Conservation (phyloP, 805 yeast species). For the Torulaspora franciscae region DNA sequence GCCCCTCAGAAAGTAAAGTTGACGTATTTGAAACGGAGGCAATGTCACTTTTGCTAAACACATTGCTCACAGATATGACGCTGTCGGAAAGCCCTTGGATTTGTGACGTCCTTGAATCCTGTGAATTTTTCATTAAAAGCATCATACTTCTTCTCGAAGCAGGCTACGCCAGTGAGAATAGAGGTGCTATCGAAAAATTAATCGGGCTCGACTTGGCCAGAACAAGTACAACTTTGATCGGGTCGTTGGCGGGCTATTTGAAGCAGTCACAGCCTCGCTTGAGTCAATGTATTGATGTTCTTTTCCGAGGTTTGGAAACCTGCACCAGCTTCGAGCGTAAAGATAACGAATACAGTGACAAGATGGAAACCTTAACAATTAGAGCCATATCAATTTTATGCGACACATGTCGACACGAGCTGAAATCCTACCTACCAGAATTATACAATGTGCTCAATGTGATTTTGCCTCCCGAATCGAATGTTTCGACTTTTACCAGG, state of each 20-base stretch:
- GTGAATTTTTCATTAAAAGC: slow-evolving; percentile 24
- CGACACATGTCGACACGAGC: slow-evolving; percentile 29
- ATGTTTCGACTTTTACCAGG: slow-evolving; percentile 31
- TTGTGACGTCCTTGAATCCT: slow-evolving; percentile 24
- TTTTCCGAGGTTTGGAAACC: slow-evolving; percentile 30
- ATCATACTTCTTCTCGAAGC: slow-evolving; percentile 25
- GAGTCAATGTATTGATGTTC: slow-evolving; percentile 23
- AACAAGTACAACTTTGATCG: slow-evolving; percentile 28
- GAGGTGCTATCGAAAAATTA: slow-evolving; percentile 15
- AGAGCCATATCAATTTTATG: slow-evolving; percentile 30
- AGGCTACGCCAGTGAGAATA: slow-evolving; percentile 21
- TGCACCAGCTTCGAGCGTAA: slow-evolving; percentile 15
- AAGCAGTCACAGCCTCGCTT: slow-evolving; percentile 21
- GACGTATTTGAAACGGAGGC: slow-evolving; percentile 33
- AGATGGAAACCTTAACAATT: slow-evolving; percentile 28
- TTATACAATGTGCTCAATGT: slow-evolving; percentile 34
- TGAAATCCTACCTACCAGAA: slow-evolving; percentile 24
- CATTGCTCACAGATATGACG: slow-evolving; percentile 27
- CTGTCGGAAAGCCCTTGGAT: slow-evolving; percentile 32
- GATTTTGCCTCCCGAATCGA: slow-evolving; percentile 25
- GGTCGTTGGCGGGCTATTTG: slow-evolving; percentile 31
- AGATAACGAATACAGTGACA: slow-evolving; percentile 20
- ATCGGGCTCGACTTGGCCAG: slow-evolving; percentile 30
- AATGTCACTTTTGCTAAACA: slow-evolving; percentile 29
- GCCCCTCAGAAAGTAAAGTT: slow-evolving; percentile 10